phyloP scores from a whole-genome alignment of 306 rosid species.

The Cicer judaicum region DNA sequence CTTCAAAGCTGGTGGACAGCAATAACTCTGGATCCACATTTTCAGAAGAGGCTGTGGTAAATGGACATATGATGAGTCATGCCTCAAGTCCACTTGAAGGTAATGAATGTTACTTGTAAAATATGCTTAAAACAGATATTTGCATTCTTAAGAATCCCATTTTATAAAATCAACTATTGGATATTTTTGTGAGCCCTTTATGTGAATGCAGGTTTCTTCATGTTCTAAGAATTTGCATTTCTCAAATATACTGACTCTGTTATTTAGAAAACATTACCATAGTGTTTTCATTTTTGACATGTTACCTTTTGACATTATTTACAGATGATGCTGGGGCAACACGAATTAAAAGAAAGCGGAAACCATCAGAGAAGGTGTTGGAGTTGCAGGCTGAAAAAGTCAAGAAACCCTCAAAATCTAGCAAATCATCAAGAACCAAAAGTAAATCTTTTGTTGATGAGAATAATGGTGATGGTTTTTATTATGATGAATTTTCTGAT shows the following conservation, averaged over 20 bases:
- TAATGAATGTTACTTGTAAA: slow-evolving; percentile 53
- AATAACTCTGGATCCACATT: slow-evolving; percentile 89
- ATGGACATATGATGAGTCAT: slow-evolving; percentile 68
- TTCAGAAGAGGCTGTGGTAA: slow-evolving; percentile 86
- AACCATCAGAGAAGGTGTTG: slow-evolving; percentile 87
- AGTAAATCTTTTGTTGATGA: slow-evolving; percentile 57
- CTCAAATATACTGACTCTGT: slow-evolving; percentile 3
- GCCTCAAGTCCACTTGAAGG: slow-evolving; percentile 90
- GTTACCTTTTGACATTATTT: slow-evolving; percentile 12
- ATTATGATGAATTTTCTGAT: slow-evolving; percentile 63
- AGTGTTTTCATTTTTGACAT: neutral
- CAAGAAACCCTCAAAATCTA: slow-evolving; percentile 63
- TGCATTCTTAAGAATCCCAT: slow-evolving; percentile 26
- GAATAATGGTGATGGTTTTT: slow-evolving; percentile 55
- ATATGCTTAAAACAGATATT: slow-evolving; percentile 8
- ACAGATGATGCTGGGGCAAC: slow-evolving; percentile 70
- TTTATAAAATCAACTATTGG: neutral
- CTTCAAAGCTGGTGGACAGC: slow-evolving; percentile 73
- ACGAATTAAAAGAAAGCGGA: slow-evolving; percentile 70
- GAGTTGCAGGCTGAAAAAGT: slow-evolving; percentile 86
- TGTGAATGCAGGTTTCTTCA: neutral
- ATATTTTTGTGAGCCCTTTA: neutral
- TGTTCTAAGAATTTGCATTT: slow-evolving; percentile 14
- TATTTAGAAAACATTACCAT: neutral
- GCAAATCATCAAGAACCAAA: slow-evolving; percentile 57